phyloP scores from a whole-genome alignment of 2,329 filamentous ascomycete species.

The Claviceps capensis region DNA sequence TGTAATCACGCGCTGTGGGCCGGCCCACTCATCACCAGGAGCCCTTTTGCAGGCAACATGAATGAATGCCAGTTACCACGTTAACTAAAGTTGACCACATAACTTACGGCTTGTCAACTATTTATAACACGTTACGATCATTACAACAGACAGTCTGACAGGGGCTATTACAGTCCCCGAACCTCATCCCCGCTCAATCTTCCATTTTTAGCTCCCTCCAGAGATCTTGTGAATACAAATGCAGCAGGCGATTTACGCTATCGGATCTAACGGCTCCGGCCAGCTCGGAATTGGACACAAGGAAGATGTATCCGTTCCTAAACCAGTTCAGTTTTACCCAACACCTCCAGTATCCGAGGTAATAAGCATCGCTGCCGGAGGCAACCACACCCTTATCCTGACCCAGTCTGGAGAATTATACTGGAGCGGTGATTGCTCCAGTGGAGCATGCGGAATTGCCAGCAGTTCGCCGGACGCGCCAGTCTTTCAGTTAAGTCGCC shows the following conservation, averaged over 20 bases:
- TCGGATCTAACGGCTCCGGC: slow-evolving; percentile 66
- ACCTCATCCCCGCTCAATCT: too few relatives aligned
- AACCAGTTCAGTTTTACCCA: slow-evolving; percentile 43
- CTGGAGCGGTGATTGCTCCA: slow-evolving; percentile 46
- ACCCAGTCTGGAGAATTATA: slow-evolving; percentile 45
- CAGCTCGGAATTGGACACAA: slow-evolving; percentile 60
- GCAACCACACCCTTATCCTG: slow-evolving; percentile 75
- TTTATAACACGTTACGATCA: too few relatives aligned
- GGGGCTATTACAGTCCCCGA: too few relatives aligned
- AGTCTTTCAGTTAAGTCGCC: slow-evolving; percentile 26
- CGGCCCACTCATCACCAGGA: background rate
- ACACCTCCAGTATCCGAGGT: slow-evolving; percentile 22
- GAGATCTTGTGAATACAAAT: slow-evolving; percentile 15
- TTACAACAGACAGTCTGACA: too few relatives aligned
- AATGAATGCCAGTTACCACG: background rate
- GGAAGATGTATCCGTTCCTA: slow-evolving; percentile 56
- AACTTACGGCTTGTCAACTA: too few relatives aligned
- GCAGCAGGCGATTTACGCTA: slow-evolving; percentile 43
- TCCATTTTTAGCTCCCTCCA: background rate
- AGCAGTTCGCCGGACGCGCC: slow-evolving; percentile 14
- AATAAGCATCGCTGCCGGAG: slow-evolving; percentile 45
- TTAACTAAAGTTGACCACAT: too few relatives aligned
- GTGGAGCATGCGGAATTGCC: slow-evolving; percentile 39
- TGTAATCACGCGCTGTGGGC: background rate
- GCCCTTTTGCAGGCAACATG: background rate